phyloP scores from a whole-genome alignment of 306 rosid genomes.

The Cajanus cajan region DNA sequence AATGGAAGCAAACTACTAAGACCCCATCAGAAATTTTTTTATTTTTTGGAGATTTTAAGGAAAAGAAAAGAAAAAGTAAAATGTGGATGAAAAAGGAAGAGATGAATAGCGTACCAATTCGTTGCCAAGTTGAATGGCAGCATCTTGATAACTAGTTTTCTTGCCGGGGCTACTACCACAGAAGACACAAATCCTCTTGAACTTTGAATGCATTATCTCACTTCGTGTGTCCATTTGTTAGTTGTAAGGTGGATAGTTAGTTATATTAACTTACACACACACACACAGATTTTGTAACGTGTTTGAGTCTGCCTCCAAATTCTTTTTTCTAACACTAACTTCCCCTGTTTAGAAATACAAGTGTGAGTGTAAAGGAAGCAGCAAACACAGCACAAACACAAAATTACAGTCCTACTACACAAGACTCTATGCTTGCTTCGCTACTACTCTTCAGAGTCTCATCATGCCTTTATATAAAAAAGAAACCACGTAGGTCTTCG shows the following conservation, averaged over 20 bases:
- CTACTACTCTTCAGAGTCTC: not conserved
- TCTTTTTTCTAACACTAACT: not conserved
- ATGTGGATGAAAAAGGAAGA: no score
- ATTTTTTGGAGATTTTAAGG: not conserved
- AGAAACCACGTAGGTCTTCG: constrained; percentile 24
- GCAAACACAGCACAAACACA: not conserved
- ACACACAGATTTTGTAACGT: no score
- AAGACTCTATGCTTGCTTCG: constrained; percentile 29
- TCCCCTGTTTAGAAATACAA: not conserved
- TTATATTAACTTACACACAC: not conserved
- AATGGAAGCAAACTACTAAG: not conserved
- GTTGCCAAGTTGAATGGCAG: constrained; percentile 92
- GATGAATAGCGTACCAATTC: constrained; percentile 97
- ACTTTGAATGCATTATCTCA: constrained; percentile 70
- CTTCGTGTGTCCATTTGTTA: constrained; percentile 64
- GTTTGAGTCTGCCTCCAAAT: constrained; percentile 32
- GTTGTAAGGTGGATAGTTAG: no score
- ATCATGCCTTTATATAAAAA: constrained; percentile 48
- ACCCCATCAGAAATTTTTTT: no score
- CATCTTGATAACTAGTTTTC: constrained; percentile 88
- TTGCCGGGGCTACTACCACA: constrained; percentile 99
- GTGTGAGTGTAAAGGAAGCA: not conserved
- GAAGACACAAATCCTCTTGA: constrained; percentile 92
- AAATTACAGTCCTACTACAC: no score
- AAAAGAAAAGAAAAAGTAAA: not conserved